Evolutionary conservation across 495 filamentous ascomycete species (phyloP).

Genomic region (Penicillium macrosclerotiorum): DNA sequence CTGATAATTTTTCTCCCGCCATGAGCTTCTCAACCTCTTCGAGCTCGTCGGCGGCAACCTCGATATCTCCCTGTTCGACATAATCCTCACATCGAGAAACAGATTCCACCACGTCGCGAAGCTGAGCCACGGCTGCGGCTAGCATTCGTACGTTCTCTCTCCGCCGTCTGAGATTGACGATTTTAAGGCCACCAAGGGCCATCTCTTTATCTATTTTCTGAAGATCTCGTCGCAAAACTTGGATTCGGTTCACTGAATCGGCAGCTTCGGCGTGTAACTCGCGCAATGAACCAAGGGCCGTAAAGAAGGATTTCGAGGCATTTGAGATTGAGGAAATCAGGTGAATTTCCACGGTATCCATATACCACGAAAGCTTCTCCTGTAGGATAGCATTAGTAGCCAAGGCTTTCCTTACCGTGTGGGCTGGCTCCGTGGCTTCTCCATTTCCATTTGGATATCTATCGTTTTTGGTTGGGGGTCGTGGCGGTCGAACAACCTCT

Average conservation of each 20-base stretch:
- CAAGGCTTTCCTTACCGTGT: slow-evolving; percentile 69
- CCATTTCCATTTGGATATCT: slow-evolving; percentile 67
- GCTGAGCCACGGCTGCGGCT: slow-evolving; percentile 76
- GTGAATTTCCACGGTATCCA: slow-evolving; percentile 98
- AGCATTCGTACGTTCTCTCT: slow-evolving; percentile 84
- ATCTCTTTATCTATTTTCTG: slow-evolving; percentile 80
- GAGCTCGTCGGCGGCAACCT: slow-evolving; percentile 73
- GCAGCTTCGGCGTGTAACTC: slow-evolving; percentile 91
- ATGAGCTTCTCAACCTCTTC: slow-evolving; percentile 76
- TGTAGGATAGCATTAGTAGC: slow-evolving; percentile 98
- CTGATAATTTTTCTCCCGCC: slow-evolving; percentile 56
- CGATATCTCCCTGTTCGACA: slow-evolving; percentile 76
- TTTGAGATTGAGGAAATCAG: slow-evolving; percentile 94
- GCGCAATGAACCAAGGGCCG: slow-evolving; percentile 83
- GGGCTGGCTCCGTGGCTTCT: slow-evolving; percentile 52
- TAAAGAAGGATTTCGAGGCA: slow-evolving; percentile 95
- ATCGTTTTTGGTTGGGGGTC: slow-evolving; percentile 51
- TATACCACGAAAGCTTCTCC: slow-evolving; percentile 99
- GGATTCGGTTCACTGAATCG: slow-evolving; percentile 85
- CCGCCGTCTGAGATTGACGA: slow-evolving; percentile 76
- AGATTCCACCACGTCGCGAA: slow-evolving; percentile 72
- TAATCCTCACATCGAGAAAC: slow-evolving; percentile 74
- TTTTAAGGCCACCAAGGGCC: slow-evolving; percentile 79
- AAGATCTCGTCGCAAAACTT: slow-evolving; percentile 74
- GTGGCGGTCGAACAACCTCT: slow-evolving; percentile 76